phyloP scores from a whole-genome alignment of 495 filamentous ascomycete genomes.

The Pyronema omphalodes region DNA sequence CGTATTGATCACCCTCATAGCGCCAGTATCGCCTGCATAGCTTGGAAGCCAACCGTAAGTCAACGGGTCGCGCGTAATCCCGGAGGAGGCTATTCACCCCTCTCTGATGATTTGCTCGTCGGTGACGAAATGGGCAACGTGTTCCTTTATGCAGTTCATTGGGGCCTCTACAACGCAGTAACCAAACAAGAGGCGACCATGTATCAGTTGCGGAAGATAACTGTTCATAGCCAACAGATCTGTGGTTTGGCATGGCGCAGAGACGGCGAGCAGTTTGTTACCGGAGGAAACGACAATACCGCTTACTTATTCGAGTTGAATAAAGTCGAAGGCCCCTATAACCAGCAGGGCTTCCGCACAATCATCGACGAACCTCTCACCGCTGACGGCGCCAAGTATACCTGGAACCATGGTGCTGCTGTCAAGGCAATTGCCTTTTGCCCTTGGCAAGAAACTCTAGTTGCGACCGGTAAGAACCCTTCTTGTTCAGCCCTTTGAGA shows the following conservation, averaged over 20 bases:
- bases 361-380: background rate
- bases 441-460: slow-evolving; percentile 72
- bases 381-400: slow-evolving; percentile 45
- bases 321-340: slow-evolving; percentile 19
- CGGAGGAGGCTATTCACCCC: slow-evolving; percentile 6
- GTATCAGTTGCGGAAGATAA: slow-evolving; percentile 56
- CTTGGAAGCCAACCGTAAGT: slow-evolving; percentile 38
- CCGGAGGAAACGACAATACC: slow-evolving; percentile 80
- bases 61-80: slow-evolving; percentile 11
- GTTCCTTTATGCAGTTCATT: slow-evolving; percentile 81
- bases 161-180: slow-evolving; percentile 41
- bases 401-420: slow-evolving; percentile 64
- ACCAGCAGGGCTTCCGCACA: background rate
- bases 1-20: slow-evolving; percentile 60
- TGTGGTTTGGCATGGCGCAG: slow-evolving; percentile 82
- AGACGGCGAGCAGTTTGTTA: slow-evolving; percentile 59
- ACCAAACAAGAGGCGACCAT: slow-evolving; percentile 34
- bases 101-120: slow-evolving; percentile 59
- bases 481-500: background rate
- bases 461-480: slow-evolving; percentile 42
- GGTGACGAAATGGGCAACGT: slow-evolving; percentile 75
- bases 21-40: slow-evolving; percentile 53
- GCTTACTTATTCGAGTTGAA: slow-evolving; percentile 63
- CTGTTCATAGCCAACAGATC: slow-evolving; percentile 71
- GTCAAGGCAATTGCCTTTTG: slow-evolving; percentile 97